A percentile compares a stretch with the other conserved stretches of the same genome.
Evolutionary conservation across 306 rosid genomes (phyloP).

Genomic region (Abrus precatorius): DNA sequence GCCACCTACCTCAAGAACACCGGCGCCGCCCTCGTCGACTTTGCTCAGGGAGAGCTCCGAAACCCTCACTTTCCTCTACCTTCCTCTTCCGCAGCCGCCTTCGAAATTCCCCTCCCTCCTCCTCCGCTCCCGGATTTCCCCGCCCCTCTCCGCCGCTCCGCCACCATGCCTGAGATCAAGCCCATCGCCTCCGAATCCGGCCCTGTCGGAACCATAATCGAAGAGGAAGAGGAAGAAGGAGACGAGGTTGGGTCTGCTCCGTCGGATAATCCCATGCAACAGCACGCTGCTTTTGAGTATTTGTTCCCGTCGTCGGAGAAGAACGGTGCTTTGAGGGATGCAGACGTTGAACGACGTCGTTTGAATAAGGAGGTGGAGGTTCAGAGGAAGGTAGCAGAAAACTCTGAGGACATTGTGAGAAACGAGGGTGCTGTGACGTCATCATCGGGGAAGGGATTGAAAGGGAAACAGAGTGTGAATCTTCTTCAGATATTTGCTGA

Average conservation of each 20-base stretch:
- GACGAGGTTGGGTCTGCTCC: conserved; percentile 47
- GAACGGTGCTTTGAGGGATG: conserved; percentile 54
- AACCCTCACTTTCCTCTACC: conserved; percentile 34
- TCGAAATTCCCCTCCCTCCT: conserved; percentile 58
- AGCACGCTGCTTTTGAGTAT: conserved; percentile 56
- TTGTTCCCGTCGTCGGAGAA: conserved; percentile 55
- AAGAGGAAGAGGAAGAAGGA: conserved; percentile 51
- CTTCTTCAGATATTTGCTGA: conserved; percentile 61
- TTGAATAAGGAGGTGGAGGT: conserved; percentile 50
- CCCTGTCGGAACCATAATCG: conserved; percentile 48
- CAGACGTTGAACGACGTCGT: conserved; percentile 30
- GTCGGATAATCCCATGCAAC: background rate
- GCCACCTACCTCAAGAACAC: conserved; percentile 70
- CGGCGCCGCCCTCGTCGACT: conserved; percentile 81
- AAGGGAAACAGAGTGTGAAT: conserved; percentile 44
- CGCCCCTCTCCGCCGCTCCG: conserved; percentile 61
- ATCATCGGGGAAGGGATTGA: too few relatives aligned
- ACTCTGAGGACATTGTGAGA: background rate
- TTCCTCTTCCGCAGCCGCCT: background rate
- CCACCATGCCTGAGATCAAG: conserved; percentile 69
- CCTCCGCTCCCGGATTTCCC: conserved; percentile 61
- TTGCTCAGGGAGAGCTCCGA: conserved; percentile 62
- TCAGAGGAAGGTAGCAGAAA: conserved; percentile 35
- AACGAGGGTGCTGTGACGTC: background rate
- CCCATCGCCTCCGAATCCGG: too few relatives aligned